Evolutionary conservation across 768 basidiomycete genomes (phyloP).

Genomic region (Exsudoporus frostii): DNA sequence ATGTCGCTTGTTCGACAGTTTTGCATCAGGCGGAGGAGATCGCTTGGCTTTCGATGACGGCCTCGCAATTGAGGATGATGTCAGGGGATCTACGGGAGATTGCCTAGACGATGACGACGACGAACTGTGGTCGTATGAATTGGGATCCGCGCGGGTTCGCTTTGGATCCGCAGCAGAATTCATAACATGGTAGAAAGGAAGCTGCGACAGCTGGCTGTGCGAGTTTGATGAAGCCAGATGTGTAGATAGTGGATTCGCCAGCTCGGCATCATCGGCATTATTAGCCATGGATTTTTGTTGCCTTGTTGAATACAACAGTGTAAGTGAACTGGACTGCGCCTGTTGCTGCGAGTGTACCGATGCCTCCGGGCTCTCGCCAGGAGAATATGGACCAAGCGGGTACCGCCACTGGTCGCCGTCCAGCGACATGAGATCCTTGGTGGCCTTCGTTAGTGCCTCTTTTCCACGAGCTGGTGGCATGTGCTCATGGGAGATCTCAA

Average conservation of each 20-base stretch:
- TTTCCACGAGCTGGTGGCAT: conserved; percentile 51
- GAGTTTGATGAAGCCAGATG: conserved; percentile 3
- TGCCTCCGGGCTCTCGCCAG: conserved; percentile 4
- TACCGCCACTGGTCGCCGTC: conserved; percentile 44
- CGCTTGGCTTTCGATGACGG: conserved; percentile 23
- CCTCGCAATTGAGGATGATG: conserved; percentile 14
- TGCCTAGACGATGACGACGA: conserved; percentile 29
- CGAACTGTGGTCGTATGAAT: conserved; percentile 17
- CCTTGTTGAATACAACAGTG: conserved; percentile 17
- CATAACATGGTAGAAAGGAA: conserved; percentile 18
- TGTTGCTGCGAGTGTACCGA: conserved; percentile 17
- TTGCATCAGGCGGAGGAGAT: conserved; percentile 24
- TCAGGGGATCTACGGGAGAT: conserved; percentile 21
- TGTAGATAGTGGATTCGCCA: conserved; percentile 3
- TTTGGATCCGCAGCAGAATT: conserved; percentile 7
- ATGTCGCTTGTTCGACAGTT: conserved; percentile 33
- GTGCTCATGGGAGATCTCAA: conserved; percentile 39
- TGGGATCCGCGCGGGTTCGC: conserved; percentile 7
- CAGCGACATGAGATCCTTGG: conserved; percentile 79
- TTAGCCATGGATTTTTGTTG: conserved; percentile 12
- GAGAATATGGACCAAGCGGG: conserved; percentile 19
- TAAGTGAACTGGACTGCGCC: conserved; percentile 15
- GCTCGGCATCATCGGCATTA: conserved; percentile 8
- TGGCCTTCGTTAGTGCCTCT: conserved; percentile 72
- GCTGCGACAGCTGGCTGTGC: conserved; percentile 8